Percentiles rank a stretch among this genome's conserved stretches.
phyloP scores from a whole-genome alignment of 2,329 filamentous ascomycete species.

The Aspergillus vadensis region DNA sequence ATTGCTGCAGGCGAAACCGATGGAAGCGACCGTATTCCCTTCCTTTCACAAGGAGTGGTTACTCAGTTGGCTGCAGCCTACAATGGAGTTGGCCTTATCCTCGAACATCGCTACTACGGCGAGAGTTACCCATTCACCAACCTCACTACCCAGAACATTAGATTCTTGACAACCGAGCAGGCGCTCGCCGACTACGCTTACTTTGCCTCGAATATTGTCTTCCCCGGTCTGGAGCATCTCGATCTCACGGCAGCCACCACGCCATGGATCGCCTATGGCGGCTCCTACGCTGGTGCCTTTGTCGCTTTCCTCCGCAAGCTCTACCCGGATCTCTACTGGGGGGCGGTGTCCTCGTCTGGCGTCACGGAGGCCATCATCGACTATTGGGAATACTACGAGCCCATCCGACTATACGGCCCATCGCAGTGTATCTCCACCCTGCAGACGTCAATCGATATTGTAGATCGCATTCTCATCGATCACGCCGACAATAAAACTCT shows the following conservation, averaged over 20 bases:
- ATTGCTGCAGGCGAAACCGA: conserved; percentile 69
- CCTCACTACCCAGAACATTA: conserved; percentile 68
- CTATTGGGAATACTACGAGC: conserved; percentile 68
- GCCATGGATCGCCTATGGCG: conserved; percentile 78
- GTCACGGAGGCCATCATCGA: conserved; percentile 77
- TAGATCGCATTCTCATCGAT: conserved; percentile 60
- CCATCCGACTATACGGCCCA: conserved; percentile 58
- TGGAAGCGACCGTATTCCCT: conserved; percentile 54
- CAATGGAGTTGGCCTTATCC: conserved; percentile 73
- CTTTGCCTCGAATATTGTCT: conserved; percentile 73
- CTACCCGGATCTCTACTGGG: conserved; percentile 79
- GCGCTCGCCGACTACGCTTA: conserved; percentile 78
- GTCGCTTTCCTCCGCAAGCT: conserved; percentile 73
- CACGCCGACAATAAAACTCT: conserved; percentile 47
- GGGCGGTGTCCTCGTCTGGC: conserved; percentile 76
- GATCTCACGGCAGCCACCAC: conserved; percentile 67
- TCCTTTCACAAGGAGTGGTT: conserved; percentile 76
- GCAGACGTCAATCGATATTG: conserved; percentile 60
- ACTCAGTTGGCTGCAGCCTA: conserved; percentile 70
- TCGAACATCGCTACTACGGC: conserved; percentile 89
- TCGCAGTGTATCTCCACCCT: conserved; percentile 65
- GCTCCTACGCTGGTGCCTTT: conserved; percentile 80
- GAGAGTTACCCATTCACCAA: conserved; percentile 69
- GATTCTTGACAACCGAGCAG: conserved; percentile 83
- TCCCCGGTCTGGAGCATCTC: conserved; percentile 67